Conservation (phyloP, 352 stramenopile species). For the Pythium volutum region DNA sequence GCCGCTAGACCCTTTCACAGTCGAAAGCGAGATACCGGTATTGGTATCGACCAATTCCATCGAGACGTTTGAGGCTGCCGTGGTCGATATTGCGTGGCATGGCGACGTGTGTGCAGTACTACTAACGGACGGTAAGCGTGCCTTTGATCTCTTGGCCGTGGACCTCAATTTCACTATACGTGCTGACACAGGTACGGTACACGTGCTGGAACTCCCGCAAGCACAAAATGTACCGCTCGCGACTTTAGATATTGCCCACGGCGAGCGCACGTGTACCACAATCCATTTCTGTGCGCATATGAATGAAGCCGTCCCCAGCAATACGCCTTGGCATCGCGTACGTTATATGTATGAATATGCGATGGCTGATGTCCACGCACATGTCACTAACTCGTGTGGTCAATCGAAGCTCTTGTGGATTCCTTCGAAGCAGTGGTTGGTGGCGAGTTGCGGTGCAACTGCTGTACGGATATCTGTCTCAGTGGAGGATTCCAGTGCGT, state of each 20-base stretch:
- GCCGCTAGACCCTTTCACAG: constrained; percentile 3
- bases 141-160: background rate
- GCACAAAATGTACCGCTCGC: background rate
- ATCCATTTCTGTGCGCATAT: background rate
- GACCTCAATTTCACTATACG: background rate
- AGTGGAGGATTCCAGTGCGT: background rate
- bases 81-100: constrained; percentile 14
- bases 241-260: background rate
- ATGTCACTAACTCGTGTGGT: background rate
- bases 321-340: background rate
- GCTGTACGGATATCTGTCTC: background rate
- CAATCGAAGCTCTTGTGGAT: constrained; percentile 4
- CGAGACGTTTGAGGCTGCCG: background rate
- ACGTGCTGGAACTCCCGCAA: constrained; percentile 2
- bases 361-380: background rate
- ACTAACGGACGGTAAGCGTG: constrained; percentile 13
- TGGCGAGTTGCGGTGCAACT: constrained; percentile 1
- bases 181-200: constrained; percentile 1
- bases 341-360: background rate
- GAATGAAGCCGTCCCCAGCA: background rate
- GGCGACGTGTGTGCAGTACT: constrained; percentile 7
- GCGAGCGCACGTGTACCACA: background rate
- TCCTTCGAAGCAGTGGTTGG: background rate
- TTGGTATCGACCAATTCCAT: background rate
- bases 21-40: background rate